Conservation (phyloP, 176 grass and related monocot species). For the Panicum miliaceum region DNA sequence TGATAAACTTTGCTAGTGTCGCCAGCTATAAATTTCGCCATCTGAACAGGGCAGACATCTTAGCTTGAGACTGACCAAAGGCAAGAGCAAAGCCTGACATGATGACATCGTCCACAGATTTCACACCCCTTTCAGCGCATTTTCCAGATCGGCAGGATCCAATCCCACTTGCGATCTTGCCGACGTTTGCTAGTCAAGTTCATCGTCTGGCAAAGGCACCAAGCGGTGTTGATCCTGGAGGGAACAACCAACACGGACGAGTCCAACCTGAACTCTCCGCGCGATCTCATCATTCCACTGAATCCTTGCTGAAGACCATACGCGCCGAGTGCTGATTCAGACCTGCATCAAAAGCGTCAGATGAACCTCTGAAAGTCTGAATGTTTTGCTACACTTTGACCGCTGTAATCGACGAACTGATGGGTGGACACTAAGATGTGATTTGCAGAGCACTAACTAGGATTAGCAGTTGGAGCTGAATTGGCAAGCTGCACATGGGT, state of each 20-base stretch:
- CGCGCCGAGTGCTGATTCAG: not conserved
- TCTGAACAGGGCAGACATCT: not conserved
- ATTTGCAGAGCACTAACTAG: not conserved
- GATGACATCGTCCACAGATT: not conserved
- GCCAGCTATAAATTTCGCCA: not conserved
- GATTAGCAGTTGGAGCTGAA: not conserved
- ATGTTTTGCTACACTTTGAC: conserved; percentile 1
- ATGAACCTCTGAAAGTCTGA: not conserved
- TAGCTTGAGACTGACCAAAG: not conserved
- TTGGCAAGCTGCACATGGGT: not conserved
- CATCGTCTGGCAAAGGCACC: not conserved
- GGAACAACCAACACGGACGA: not conserved
- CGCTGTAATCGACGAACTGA: not conserved
- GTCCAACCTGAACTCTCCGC: not conserved
- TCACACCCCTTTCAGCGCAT: not conserved
- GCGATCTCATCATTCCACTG: not conserved
- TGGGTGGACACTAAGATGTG: not conserved
- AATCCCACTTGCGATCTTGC: conserved; percentile 25
- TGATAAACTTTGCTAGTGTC: not conserved
- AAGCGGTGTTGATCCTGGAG: not conserved
- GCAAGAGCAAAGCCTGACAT: not conserved
- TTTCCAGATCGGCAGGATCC: conserved; percentile 5
- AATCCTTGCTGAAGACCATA: not conserved
- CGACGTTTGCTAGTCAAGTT: not conserved
- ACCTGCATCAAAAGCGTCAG: not conserved